Conservation (phyloP, 2,329 filamentous ascomycete species). For the Alternaria conjuncta region DNA sequence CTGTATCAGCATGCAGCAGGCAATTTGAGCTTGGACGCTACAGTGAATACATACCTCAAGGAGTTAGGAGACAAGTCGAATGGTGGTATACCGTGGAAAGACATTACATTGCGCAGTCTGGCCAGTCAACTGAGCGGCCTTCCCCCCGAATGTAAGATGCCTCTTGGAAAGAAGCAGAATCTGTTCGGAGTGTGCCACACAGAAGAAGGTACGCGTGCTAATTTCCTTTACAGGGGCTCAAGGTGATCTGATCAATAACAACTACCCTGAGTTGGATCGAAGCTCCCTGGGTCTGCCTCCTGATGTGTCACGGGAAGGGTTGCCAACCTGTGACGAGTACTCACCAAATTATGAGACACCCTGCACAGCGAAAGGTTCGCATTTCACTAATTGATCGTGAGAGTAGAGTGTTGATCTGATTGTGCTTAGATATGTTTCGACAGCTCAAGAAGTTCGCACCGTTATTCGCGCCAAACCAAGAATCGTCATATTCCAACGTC, state of each 20-base stretch:
- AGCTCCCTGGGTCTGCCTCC: constrained; percentile 45
- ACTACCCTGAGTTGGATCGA: constrained; percentile 2
- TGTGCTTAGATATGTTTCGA: constrained; percentile 40
- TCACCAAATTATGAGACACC: constrained; percentile 37
- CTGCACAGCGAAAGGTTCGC: constrained; percentile 35
- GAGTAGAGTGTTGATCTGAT: constrained; percentile 4
- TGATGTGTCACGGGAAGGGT: constrained; percentile 29
- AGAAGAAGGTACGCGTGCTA: constrained; percentile 32
- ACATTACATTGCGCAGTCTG: constrained; percentile 52
- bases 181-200: constrained; percentile 13
- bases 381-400: too few species aligned
- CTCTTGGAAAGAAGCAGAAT: background rate
- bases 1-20: constrained; percentile 42
- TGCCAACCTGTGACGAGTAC: constrained; percentile 47
- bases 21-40: constrained; percentile 44
- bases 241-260: constrained; percentile 34
- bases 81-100: constrained; percentile 48
- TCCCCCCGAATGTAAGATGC: constrained; percentile 47
- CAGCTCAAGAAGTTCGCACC: constrained; percentile 40
- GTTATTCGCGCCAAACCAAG: constrained; percentile 52
- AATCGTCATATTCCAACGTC: constrained; percentile 53
- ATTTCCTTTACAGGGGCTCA: constrained; percentile 37
- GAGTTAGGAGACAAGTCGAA: constrained; percentile 38
- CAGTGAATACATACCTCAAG: constrained; percentile 41
- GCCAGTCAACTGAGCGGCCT: constrained; percentile 53